Base-by-base conservation (phyloP, 768 basidiomycete genomes). In the Rhodocollybia butyracea region DNA sequence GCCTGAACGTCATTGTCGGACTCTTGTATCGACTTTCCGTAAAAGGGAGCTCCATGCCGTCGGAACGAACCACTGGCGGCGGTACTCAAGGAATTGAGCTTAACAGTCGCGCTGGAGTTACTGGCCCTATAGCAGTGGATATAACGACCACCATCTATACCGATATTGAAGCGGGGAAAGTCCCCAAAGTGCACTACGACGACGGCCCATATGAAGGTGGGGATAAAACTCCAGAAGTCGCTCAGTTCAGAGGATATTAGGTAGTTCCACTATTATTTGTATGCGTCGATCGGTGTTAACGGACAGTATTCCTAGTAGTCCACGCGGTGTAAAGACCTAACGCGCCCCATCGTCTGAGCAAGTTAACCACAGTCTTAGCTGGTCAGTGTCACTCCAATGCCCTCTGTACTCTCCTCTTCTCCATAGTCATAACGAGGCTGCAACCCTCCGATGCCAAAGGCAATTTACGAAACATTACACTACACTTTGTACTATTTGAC, bases 91-190 rank as follows among this genome's bases (percentile, higher is more conserved):
- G 46, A 47, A 38, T 50, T 13, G 48, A 50, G 26, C 48, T 50
- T 13, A 19, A 50, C 22, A 30, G 32, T 10, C 48, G 48, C 22
- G 29, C n/a, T 22, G 21, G 15, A 17, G 21, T 13, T 19, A 34
- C 32, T 39, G 48, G 48, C 10, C 48, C 48, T 17, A 50, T 50
- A 50, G n/a, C 48, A 36, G 48, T 50, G 13, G 48, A 38, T 34
- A 50, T 50, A 5, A 50, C 34, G 12, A 50, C 48, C 34, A 50
- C 48, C 10, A 50, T 26, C 3, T 50, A 36, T 17, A 50, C 48
- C 13, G 48, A 50, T 38, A 26, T 24, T n/a, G 48, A 50, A 38
- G 12, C n/a, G 3, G 48, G 48, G 17, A 50, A 50, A 34, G 48
- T 15, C 3, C 13, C 48, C 4, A 38, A 50, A 24, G 22, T 2